Base-by-base conservation (phyloP, 1,284 basidiomycete species). In the Cutaneotrichosporon cutaneum region DNA sequence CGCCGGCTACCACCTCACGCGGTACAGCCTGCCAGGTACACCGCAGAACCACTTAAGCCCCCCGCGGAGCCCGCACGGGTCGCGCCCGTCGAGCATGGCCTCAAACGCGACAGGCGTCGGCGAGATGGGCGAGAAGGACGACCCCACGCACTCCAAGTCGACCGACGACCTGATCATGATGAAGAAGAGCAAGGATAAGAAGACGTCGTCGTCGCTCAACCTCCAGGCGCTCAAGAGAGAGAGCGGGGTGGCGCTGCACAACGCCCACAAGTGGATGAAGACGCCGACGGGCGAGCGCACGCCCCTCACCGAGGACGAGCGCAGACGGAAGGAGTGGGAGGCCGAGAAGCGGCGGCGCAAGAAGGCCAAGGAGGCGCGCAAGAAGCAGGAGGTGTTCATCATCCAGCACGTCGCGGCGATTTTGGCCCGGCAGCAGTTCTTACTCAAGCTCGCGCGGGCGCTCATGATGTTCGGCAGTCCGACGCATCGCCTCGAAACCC, bases 391-490 rank as follows among this genome's bases (percentile, higher is more conserved):
- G 76, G 84, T 90, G 60, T 92, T 85, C 75, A 94, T 94, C 68
- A 93, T 92, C 42, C 89, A 88, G 69, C 92, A 94, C 72, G 89
- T 94, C 22, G 92, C 92, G 2, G 88, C 89, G 61, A 89, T 94
- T 67, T 83, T 94, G 53, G 86, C 88, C 70, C 85, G 94, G 21
- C 92, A 95, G 76, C 89, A 94, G 68, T 95, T 95, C 80, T 83
- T 96, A 62, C 81, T 94, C 75, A 95, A 95, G 82, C 85, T 95
- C 44, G 85, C 89, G 18, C 85, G 92, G 51, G 88, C 91, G 9
- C 85, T 96, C 82, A 94, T 95, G 91, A 94, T 94, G 91, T 95
- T 94, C 69, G 92, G 92, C 44, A 90, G 88, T 2, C 92, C 93
- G n/a, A 87, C 88, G 2, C 92, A 95, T 77, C 87, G 92, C 52